Evolutionary conservation across 768 basidiomycete genomes (phyloP).

Genomic region (Ramaria rubella): DNA sequence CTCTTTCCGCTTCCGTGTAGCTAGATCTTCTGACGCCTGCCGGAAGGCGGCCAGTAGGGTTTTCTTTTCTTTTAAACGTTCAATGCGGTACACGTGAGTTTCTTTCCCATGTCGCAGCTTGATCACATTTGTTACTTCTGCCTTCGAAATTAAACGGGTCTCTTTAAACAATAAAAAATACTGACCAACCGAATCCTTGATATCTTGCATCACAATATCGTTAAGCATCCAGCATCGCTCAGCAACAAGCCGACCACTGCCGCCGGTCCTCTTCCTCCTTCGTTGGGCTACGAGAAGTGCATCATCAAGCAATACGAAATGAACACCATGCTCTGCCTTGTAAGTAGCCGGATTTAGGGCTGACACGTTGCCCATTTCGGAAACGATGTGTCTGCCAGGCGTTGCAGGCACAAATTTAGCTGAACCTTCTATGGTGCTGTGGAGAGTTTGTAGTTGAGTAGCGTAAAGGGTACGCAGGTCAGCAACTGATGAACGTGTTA

Average conservation of each 20-base stretch:
- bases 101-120: constrained; percentile 93
- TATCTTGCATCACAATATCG: constrained; percentile 92
- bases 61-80: constrained; percentile 79
- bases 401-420: constrained; percentile 91
- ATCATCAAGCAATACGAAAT: constrained; percentile 89
- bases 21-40: constrained; percentile 87
- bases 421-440: constrained; percentile 87
- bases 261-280: constrained; percentile 49
- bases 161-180: constrained; percentile 5
- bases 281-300: constrained; percentile 81
- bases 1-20: constrained; percentile 84
- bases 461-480: constrained; percentile 92
- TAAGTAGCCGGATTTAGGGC: constrained; percentile 93
- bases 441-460: constrained; percentile 88
- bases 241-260: constrained; percentile 74
- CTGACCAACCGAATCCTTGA: constrained; percentile 89
- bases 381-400: constrained; percentile 85
- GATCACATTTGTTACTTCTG: constrained; percentile 83
- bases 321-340: constrained; percentile 80
- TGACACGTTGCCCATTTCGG: constrained; percentile 75
- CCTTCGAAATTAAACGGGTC: neutral
- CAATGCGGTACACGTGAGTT: constrained; percentile 88
- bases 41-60: constrained; percentile 77
- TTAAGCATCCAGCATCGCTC: constrained; percentile 90
- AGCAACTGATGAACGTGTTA: constrained; percentile 85